phyloP scores from a whole-genome alignment of 2,329 filamentous ascomycete species.

The Xylaria sp. region DNA sequence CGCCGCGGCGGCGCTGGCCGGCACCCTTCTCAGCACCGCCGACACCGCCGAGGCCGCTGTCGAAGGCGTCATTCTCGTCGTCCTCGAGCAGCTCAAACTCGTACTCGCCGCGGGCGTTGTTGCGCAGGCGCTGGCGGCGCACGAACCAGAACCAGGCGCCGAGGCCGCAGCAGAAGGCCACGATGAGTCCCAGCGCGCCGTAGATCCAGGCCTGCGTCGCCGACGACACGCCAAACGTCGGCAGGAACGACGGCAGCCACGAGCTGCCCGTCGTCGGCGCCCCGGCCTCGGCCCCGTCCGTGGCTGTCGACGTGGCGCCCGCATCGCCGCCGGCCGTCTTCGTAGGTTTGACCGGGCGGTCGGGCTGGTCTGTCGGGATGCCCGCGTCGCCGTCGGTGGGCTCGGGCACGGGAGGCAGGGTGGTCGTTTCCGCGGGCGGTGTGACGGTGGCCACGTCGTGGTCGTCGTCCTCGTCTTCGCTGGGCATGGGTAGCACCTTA shows the following conservation, averaged over 20 bases:
- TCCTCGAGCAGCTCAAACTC: constrained; percentile 93
- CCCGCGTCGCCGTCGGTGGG: constrained; percentile 48
- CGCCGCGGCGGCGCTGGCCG: constrained; percentile 64
- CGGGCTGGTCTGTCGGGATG: constrained; percentile 64
- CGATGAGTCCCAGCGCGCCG: constrained; percentile 80
- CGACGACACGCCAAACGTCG: constrained; percentile 86
- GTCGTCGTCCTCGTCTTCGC: constrained; percentile 80
- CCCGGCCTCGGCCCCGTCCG: constrained; percentile 38
- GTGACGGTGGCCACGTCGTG: constrained; percentile 70
- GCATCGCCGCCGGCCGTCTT: constrained; percentile 36
- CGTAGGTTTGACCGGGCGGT: constrained; percentile 60
- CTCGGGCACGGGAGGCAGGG: constrained; percentile 49
- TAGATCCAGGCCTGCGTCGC: constrained; percentile 93
- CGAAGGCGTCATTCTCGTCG: constrained; percentile 67
- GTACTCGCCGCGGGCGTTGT: constrained; percentile 78
- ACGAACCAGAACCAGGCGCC: constrained; percentile 82
- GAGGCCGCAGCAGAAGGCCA: constrained; percentile 78
- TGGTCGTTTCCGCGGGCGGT: constrained; percentile 64
- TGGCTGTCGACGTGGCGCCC: constrained; percentile 32
- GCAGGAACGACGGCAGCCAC: constrained; percentile 83
- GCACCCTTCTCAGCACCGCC: constrained; percentile 47
- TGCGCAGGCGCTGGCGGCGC: constrained; percentile 73
- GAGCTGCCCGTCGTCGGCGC: constrained; percentile 53
- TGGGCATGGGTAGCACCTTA: constrained; percentile 76
- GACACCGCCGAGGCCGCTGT: constrained; percentile 49